Percentiles rank a stretch among this genome's conserved stretches.
Conservation (phyloP, 371 early-diverging fungal species). For the Mucor racemosus region DNA sequence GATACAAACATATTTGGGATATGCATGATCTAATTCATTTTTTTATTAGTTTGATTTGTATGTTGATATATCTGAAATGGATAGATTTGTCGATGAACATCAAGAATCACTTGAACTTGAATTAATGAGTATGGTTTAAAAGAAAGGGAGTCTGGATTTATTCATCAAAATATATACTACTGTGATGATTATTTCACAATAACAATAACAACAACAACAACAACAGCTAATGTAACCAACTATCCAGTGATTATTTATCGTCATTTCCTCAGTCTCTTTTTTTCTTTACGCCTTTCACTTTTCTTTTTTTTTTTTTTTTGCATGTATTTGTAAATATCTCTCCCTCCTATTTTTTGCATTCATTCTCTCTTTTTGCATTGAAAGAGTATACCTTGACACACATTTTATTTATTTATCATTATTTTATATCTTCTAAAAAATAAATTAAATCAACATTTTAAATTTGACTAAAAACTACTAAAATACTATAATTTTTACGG, state of each 20-base stretch:
- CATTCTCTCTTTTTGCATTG: neutral
- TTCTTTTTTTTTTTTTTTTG: neutral
- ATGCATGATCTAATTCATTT: neutral
- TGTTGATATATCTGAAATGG: constrained; percentile 33
- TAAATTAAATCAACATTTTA: constrained; percentile 1
- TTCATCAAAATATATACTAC: neutral
- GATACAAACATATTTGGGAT: neutral
- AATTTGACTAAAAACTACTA: neutral
- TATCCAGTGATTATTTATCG: neutral
- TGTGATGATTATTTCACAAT: neutral
- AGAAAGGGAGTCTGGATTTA: neutral
- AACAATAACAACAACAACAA: neutral
- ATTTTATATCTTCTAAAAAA: neutral
- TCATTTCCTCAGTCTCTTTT: neutral
- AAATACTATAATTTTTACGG: neutral
- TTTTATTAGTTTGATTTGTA: constrained; percentile 30
- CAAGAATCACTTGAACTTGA: constrained; percentile 33
- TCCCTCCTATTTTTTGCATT: neutral
- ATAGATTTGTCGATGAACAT: constrained; percentile 30
- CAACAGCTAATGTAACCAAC: neutral
- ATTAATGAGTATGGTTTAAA: constrained; percentile 19
- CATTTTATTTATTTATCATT: neutral
- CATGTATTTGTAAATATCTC: constrained; percentile 4
- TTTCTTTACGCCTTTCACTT: neutral
- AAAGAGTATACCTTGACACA: neutral